Evolutionary conservation across 2,329 filamentous ascomycete genomes (phyloP).

Genomic region (Cadophora luteo-olivacea): DNA sequence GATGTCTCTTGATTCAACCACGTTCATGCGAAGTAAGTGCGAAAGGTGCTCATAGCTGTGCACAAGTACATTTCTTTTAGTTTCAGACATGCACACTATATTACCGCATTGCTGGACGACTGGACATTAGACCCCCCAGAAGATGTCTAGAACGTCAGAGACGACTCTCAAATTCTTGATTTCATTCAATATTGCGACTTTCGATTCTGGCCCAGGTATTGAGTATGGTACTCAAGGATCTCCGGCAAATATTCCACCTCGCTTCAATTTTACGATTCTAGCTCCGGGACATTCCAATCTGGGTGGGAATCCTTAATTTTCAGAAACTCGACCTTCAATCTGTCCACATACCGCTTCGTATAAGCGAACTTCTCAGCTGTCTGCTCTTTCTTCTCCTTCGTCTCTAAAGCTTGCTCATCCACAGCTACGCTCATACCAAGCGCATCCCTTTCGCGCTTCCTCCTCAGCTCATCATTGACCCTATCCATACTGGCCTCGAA

Average conservation of each 20-base stretch:
- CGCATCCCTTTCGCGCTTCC: background rate
- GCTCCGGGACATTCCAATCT: background rate
- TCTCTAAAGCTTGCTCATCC: background rate
- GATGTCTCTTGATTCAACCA: background rate
- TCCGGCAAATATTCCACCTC: background rate
- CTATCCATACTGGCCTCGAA: background rate
- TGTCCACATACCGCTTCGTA: background rate
- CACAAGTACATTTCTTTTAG: too few relatives aligned
- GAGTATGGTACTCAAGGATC: background rate
- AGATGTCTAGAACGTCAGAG: too few relatives aligned
- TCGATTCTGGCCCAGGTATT: too few relatives aligned
- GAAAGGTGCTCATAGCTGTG: background rate
- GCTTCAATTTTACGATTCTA: constrained; percentile 2
- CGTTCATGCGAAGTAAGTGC: background rate
- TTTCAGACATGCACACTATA: too few relatives aligned
- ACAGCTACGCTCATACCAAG: background rate
- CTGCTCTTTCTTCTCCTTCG: background rate
- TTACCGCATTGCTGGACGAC: too few relatives aligned
- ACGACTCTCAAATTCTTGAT: too few relatives aligned
- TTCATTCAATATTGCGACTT: too few relatives aligned
- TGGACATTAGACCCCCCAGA: too few relatives aligned
- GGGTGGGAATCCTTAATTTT: constrained; percentile 1
- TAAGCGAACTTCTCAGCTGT: background rate
- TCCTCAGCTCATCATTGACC: background rate
- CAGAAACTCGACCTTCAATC: background rate